These are phyloP conservation scores for Pseudohalonectria lignicola DNA, from an alignment of 2,329 filamentous ascomycete genomes.

Conservation along the genomic window DNA sequence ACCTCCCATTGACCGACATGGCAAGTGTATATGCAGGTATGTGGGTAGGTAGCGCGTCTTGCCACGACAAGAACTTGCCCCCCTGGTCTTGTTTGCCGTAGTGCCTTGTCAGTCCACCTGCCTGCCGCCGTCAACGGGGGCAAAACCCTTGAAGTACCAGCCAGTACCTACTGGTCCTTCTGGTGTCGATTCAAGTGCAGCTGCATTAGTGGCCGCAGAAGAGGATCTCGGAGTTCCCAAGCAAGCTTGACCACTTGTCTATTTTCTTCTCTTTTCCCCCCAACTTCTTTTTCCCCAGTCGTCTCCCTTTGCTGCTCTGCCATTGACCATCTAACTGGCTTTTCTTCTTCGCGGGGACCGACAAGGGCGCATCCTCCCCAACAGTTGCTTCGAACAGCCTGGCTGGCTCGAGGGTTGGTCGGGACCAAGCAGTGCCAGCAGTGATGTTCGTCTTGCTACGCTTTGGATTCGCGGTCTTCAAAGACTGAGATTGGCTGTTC, in stretches of 20 bases:
- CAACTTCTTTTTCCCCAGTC: background rate
- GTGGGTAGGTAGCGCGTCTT: constrained; percentile 3
- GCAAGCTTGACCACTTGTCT: background rate
- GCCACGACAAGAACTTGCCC: background rate
- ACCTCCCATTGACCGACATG: constrained; percentile 1
- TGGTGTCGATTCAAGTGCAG: constrained; percentile 22
- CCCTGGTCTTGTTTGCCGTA: background rate
- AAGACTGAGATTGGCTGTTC: constrained; percentile 25
- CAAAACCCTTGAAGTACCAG: constrained; percentile 18
- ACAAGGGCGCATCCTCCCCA: constrained; percentile 1
- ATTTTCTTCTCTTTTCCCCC: background rate
- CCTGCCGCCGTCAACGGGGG: background rate
- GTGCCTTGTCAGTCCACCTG: background rate
- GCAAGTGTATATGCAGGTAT: constrained; percentile 3
- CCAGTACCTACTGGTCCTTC: too few relatives aligned
- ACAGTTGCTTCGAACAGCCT: constrained; percentile 1
- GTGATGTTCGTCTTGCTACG: background rate
- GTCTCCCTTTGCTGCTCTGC: background rate
- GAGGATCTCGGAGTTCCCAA: constrained; percentile 13
- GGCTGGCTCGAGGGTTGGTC: constrained; percentile 7
- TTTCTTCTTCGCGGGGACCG: background rate
- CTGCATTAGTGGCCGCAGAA: constrained; percentile 26
- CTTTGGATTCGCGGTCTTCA: constrained; percentile 12
- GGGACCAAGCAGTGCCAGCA: background rate
- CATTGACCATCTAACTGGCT: too few relatives aligned